These are phyloP conservation scores for Lepidium aucheri DNA, from an alignment of 345 rosid species.

Conservation along the genomic window DNA sequence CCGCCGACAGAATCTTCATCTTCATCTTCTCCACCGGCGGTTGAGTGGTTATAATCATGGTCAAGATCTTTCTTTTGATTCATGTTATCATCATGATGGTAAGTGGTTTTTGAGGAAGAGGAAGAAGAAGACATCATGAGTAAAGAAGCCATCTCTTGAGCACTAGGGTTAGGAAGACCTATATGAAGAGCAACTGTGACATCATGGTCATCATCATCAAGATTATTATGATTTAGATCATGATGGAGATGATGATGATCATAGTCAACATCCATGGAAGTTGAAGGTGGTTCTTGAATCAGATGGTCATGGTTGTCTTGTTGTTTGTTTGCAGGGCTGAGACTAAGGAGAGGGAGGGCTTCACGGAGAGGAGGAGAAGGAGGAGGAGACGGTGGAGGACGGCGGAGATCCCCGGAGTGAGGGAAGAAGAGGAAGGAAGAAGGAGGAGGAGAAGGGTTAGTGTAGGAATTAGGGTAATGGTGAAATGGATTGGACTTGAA, in stretches of 20 bases:
- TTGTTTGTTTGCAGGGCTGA: constrained; percentile 54
- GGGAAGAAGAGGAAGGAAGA: constrained; percentile 23
- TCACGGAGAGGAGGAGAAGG: constrained; percentile 83
- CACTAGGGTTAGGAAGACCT: constrained; percentile 88
- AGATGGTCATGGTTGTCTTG: constrained; percentile 22
- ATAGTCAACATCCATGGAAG: constrained; percentile 32
- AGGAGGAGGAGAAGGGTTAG: constrained; percentile 24
- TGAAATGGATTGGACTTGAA: constrained; percentile 44
- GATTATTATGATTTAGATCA: constrained; percentile 19
- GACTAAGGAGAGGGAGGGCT: constrained; percentile 69
- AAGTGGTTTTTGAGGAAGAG: constrained; percentile 20
- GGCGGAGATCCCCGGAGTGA: constrained; percentile 16
- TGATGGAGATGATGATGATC: constrained; percentile 21
- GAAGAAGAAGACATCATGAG: constrained; percentile 44
- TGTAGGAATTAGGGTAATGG: constrained; percentile 35
- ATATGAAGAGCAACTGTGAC: constrained; percentile 90
- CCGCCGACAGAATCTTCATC: constrained; percentile 45
- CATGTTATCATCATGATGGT: constrained; percentile 8
- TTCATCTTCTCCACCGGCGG: constrained; percentile 26
- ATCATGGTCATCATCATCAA: constrained; percentile 29
- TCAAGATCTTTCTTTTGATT: constrained; percentile 17
- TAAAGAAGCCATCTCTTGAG: constrained; percentile 64
- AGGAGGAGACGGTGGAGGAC: constrained; percentile 37
- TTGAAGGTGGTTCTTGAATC: constrained; percentile 23
- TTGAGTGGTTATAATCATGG: background rate